Evolutionary conservation across 768 basidiomycete genomes (phyloP).

Genomic region (Pleurotus eryngii): DNA sequence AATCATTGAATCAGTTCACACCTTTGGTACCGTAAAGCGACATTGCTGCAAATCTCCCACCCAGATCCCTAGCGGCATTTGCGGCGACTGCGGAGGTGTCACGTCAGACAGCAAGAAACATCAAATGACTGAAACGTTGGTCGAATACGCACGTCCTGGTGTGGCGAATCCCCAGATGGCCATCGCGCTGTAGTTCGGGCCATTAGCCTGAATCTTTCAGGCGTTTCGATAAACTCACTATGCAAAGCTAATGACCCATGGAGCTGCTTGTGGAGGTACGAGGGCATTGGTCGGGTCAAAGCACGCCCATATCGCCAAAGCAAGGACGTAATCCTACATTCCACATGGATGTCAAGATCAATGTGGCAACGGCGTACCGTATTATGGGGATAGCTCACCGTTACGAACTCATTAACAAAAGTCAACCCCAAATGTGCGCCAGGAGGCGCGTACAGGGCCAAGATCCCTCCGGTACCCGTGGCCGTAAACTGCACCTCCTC

Average conservation of each 20-base stretch:
- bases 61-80: slow-evolving; percentile 68
- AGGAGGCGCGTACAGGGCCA: slow-evolving; percentile 44
- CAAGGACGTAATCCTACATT: slow-evolving; percentile 44
- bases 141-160: slow-evolving; percentile 37
- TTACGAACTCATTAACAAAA: slow-evolving; percentile 56
- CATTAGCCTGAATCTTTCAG: not conserved
- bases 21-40: slow-evolving; percentile 57
- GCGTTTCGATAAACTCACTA: slow-evolving; percentile 42
- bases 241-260: slow-evolving; percentile 51
- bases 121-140: not conserved
- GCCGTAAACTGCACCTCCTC: slow-evolving; percentile 31
- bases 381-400: slow-evolving; percentile 30
- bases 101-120: not conserved
- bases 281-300: slow-evolving; percentile 59
- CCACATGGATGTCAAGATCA: not conserved
- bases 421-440: slow-evolving; percentile 40
- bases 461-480: slow-evolving; percentile 48
- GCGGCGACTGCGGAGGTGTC: slow-evolving; percentile 41
- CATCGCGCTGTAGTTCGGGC: slow-evolving; percentile 36
- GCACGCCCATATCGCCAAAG: slow-evolving; percentile 47
- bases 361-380: too few species aligned
- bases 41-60: slow-evolving; percentile 56
- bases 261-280: slow-evolving; percentile 48
- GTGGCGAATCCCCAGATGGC: slow-evolving; percentile 61
- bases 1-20: slow-evolving; percentile 10